Base-by-base conservation (phyloP, 176 grass and related monocot species). In the Cymbopogon citratus region DNA sequence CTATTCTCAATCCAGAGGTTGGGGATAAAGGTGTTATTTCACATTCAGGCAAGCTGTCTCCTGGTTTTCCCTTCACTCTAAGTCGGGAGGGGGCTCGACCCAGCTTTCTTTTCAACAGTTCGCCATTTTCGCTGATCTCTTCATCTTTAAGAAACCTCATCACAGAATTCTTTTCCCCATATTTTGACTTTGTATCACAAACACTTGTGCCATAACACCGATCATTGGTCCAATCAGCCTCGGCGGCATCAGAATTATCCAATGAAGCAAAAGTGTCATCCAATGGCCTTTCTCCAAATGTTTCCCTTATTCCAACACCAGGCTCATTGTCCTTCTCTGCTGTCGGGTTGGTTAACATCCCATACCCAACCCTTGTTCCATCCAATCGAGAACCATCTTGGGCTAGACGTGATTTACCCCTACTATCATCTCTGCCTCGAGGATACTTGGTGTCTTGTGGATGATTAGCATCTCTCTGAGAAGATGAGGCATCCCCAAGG, bases 401-500 rank as follows among this genome's bases (percentile, higher is more conserved):
- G 87, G 76, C 59, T 76, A 79, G 80, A 10, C 93, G 87, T 31
- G 74, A 82, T 93, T 90, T 99, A 35, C 78, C 71, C 88, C 86
- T 89, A 41, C 46, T 84, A 19, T 97, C 95, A 14, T 99, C 96
- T 83, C 82, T 95, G 51, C 44, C 76, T 60, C 81, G 87, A 59
- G 74, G 35, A 89, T 89, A 88, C 63, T 88, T 91, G 62, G 72
- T 73, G 82, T 87, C 93, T 9, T 78, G 59, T 78, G 80, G 83
- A 85, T 85, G 73, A 69, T 68, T 97, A 73, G 80, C 66, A 87
- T 90, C 91, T 84, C 89, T 94, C 71, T 84, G 86, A 76, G 86
- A 75, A 74, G 73, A 90, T n/a, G 69, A 74, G 14, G 72, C 77
- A 27, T 99, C 91, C 21, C 87, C 96, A 68, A 90, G 91, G 34